Base-by-base conservation (phyloP, 305 asterid genomes). In the Striga hermonthica region DNA sequence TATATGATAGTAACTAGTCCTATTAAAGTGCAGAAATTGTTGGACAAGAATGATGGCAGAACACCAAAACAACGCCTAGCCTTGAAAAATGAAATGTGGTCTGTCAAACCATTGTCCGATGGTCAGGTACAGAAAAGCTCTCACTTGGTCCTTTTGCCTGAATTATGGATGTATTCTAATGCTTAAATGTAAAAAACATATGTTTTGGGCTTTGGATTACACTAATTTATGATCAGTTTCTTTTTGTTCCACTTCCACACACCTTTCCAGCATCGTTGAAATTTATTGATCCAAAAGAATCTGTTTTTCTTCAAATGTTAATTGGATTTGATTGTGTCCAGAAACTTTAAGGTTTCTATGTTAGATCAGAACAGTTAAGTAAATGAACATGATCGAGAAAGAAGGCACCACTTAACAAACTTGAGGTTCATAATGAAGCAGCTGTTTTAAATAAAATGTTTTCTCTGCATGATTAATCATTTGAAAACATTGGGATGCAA, bases 1-100 rank as follows among this genome's bases (percentile, higher is more conserved):
- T n/a, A 60, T 41, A 10, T 41, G 52, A 57, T 61, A 48, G 57
- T 60, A 52, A 60, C 69, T 52, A 68, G 57, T 72, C 49, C 9
- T 70, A 48, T 35, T 79, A 74, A 76, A 76, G 75, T 86, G 82
- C 95, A 93, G 99, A 90, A 90, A 78, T 85, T 83, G 81, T 81
- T 92, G 86, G 91, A 85, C 58, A 95, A 86, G 81, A 81, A 76
- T 59, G 87, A 81, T 74, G 75, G 74, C 76, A 80, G 81, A 77
- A 82, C 69, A 78, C 82, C 88, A 66, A 90, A 90, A 64, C 99
- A 93, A 76, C 83, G 84, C 16, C 73, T 88, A 72, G 96, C 97
- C 55, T 76, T 93, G 65, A 90, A 83, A 82, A 93, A 90, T 78
- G 97, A 89, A 75, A 86, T 90, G 95, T 93, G 92, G 91, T 81